phyloP scores from a whole-genome alignment of 345 rosid species.

The Firmiana major region DNA sequence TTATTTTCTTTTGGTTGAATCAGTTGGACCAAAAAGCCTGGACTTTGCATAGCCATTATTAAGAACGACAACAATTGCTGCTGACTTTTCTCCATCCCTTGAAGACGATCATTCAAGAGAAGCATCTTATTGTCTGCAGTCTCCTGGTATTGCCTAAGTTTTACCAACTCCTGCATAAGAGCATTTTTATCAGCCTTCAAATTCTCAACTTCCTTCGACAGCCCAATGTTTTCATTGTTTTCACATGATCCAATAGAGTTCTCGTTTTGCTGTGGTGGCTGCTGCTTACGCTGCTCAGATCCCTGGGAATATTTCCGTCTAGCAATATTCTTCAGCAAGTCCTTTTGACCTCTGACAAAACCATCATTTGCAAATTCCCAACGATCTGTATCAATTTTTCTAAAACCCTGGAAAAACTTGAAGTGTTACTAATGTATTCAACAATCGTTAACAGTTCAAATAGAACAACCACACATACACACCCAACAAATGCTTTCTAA shows the following conservation, averaged over 20 bases:
- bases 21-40: slow-evolving; percentile 70
- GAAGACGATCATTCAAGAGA: slow-evolving; percentile 59
- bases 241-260: slow-evolving; percentile 29
- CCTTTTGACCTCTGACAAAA: slow-evolving; percentile 66
- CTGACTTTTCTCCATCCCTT: slow-evolving; percentile 90
- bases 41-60: slow-evolving; percentile 87
- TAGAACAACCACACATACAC: neutral
- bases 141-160: slow-evolving; percentile 73
- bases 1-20: slow-evolving; percentile 67
- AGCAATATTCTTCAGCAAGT: slow-evolving; percentile 56
- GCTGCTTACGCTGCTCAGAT: slow-evolving; percentile 45
- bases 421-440: neutral
- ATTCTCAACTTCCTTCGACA: slow-evolving; percentile 77
- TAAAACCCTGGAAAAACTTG: slow-evolving; percentile 66
- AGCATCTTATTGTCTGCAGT: slow-evolving; percentile 58
- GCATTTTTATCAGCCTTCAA: slow-evolving; percentile 66
- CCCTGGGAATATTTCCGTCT: slow-evolving; percentile 70
- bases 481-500: neutral
- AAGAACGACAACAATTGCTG: slow-evolving; percentile 94
- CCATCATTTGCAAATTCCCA: slow-evolving; percentile 93
- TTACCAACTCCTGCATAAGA: slow-evolving; percentile 64
- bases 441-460: neutral
- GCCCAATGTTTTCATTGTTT: slow-evolving; percentile 29
- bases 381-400: slow-evolving; percentile 74
- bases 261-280: slow-evolving; percentile 23